These are phyloP conservation scores for Petunia hybrid DNA, from an alignment of 305 asterid species.

Conservation along the genomic window DNA sequence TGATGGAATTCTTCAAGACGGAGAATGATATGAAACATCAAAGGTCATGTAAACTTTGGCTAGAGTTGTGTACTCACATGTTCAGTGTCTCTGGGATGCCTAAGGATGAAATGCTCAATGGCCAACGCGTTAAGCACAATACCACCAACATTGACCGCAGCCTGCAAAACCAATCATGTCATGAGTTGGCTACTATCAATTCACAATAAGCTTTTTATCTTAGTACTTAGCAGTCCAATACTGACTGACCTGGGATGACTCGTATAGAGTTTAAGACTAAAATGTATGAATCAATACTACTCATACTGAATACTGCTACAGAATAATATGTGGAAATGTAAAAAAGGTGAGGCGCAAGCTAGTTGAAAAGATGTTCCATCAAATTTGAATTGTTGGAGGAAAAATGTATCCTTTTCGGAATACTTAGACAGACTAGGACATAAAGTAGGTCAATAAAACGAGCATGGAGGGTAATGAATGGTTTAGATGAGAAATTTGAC, in stretches of 20 bases:
- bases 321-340: too few species aligned
- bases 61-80: conserved; percentile 54
- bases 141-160: conserved; percentile 75
- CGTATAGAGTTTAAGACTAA: not conserved
- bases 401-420: too few species aligned
- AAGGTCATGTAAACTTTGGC: not conserved
- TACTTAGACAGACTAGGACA: too few species aligned
- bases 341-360: too few species aligned
- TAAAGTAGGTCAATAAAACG: too few species aligned
- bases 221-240: too few species aligned
- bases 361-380: too few species aligned
- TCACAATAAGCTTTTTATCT: too few species aligned
- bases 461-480: too few species aligned
- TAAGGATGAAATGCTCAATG: conserved; percentile 82
- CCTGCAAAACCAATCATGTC: conserved; percentile 45
- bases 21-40: not conserved
- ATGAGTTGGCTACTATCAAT: not conserved
- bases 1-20: not conserved
- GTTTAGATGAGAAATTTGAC: not conserved
- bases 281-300: not conserved
- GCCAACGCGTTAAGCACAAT: conserved; percentile 74
- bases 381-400: too few species aligned
- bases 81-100: conserved; percentile 73
- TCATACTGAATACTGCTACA: not conserved
- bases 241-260: not conserved